These are phyloP conservation scores for Boletus sp. DNA, from an alignment of 768 basidiomycete genomes.

Conservation along the genomic window DNA sequence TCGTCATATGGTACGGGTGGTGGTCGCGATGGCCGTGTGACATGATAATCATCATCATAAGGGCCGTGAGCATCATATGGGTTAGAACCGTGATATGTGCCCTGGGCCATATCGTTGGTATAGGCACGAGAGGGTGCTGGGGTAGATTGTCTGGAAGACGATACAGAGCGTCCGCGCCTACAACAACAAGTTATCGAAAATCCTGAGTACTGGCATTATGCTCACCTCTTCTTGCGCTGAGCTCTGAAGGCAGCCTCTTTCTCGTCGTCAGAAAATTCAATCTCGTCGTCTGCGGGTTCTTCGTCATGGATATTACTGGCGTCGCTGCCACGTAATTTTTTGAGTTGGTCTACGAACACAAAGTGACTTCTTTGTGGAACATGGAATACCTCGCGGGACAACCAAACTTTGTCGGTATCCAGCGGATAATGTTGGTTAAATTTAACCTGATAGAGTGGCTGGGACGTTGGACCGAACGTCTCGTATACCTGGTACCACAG, in stretches of 20 bases:
- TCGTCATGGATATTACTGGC: conserved; percentile 95
- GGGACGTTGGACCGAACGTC: conserved; percentile 91
- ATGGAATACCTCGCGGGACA: conserved; percentile 75
- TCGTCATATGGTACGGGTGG: conserved; percentile 76
- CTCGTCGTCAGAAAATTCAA: conserved; percentile 97
- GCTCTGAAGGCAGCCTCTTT: conserved; percentile 73
- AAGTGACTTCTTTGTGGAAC: conserved; percentile 78
- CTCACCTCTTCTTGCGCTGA: conserved; percentile 58
- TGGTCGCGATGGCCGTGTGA: conserved; percentile 57
- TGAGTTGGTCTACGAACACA: conserved; percentile 75
- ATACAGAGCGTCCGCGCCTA: conserved; percentile 55
- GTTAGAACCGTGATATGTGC: conserved; percentile 46
- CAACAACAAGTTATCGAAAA: conserved; percentile 1
- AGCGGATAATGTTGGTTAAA: conserved; percentile 69
- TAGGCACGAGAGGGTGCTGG: conserved; percentile 53
- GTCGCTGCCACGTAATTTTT: conserved; percentile 79
- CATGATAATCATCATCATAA: conserved; percentile 62
- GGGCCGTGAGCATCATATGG: conserved; percentile 67
- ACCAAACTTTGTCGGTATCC: conserved; percentile 50
- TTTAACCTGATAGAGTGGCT: conserved; percentile 87
- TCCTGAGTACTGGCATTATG: conserved; percentile 5
- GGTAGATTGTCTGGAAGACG: conserved; percentile 55
- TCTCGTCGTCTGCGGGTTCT: conserved; percentile 84
- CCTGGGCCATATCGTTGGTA: conserved; percentile 53
- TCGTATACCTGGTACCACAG: conserved; percentile 68